A percentile compares a stretch with the other conserved stretches of the same genome.
These are phyloP conservation scores for Acacia confusa DNA, from an alignment of 306 rosid genomes.

Conservation along the genomic window DNA sequence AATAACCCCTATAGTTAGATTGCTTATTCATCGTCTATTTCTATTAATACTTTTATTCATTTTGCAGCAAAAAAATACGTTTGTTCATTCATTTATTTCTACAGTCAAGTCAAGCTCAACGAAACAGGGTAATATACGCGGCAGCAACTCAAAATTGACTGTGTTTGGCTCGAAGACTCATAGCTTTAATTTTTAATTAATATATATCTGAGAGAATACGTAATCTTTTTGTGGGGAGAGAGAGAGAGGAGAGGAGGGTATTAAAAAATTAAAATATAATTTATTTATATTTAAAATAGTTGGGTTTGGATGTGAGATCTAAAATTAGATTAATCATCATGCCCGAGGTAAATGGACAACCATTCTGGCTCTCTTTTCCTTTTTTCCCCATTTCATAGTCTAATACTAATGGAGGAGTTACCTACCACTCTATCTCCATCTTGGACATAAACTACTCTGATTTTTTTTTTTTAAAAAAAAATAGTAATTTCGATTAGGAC, in stretches of 20 bases:
- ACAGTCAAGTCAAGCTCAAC: slow-evolving; percentile 16
- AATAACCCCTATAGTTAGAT: background rate
- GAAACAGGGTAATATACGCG: background rate
- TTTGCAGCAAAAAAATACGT: no score
- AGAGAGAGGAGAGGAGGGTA: background rate
- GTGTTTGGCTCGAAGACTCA: background rate
- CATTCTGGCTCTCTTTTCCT: background rate
- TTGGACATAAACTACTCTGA: no score
- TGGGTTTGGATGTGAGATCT: background rate
- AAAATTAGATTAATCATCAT: no score
- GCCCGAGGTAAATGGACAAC: background rate
- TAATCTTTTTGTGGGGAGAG: background rate
- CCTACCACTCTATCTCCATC: no score
- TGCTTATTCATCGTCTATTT: background rate
- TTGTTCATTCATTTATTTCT: background rate
- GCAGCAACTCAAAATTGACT: slow-evolving; percentile 28
- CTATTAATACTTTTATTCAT: background rate
- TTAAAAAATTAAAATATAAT: no score
- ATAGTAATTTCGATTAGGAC: no score
- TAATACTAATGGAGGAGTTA: no score
- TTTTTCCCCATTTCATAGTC: no score
- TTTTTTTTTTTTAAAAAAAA: no score
- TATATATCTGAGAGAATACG: background rate
- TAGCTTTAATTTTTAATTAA: background rate
- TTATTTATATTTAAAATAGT: no score